Evolutionary conservation across 2,329 filamentous ascomycete species (phyloP), one percentile per base, ranked within the genome.

Genomic region (Tympanopsis confertula): DNA sequence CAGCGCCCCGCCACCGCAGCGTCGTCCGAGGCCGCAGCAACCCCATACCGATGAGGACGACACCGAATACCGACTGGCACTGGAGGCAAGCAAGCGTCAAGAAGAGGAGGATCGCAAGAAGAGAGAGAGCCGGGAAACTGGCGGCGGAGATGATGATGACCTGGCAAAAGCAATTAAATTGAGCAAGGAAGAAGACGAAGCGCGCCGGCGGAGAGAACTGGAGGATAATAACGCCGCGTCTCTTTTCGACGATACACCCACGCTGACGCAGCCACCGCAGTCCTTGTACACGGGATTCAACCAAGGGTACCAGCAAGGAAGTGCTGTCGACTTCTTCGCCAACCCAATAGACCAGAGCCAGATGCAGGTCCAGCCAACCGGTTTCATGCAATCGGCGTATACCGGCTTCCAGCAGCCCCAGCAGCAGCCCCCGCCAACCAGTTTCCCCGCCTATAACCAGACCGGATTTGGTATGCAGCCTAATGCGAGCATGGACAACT

Each of bases 271-370:
- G 38, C 52, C 47, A 33, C 45, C 47, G 20, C 82, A 86, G 49
- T 74, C 83, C 24, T 86, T 88, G 60, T 78, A 75, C 29, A 96
- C 88, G 13, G 89, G 87, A 26, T 87, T 86, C 65, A 96, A 95
- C 59, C 88, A 94, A 62, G 89, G 89, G 35, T 98, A 98, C 53
- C 88, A 96, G 64, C 91, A 98, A 62, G 89, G 94, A 54, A 83
- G 83, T 41, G 86, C 86, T 13, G 91, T 98, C 14, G 91, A 98
- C 61, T 96, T 93, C 76, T 91, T 93, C 50, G 91, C 89, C 42
- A 98, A 98, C 58, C 86, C 88, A 12, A 82, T 96, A 50, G 85
- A 89, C 41, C 79, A 78, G 51, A 76, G 63, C 49, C 81, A 85
- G 55, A 71, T 81, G 47, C 79, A 88, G 57, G 71, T 75, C 35